Evolutionary conservation across 2,329 filamentous ascomycete genomes (phyloP).

Genomic region (Fonsecaea pedrosoi): DNA sequence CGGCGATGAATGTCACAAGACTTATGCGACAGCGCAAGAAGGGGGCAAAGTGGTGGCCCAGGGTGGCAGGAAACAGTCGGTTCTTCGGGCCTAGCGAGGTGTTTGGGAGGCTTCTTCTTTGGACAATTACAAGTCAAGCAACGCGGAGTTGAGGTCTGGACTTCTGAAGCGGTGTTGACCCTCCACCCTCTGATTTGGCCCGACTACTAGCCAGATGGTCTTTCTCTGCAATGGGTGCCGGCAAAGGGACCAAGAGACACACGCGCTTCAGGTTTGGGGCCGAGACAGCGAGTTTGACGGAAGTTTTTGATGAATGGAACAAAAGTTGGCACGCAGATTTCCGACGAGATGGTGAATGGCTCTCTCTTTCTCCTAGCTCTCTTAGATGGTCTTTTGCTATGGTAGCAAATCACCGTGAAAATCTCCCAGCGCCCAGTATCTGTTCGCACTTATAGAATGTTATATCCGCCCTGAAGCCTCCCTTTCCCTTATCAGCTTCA

Average conservation of each 20-base stretch:
- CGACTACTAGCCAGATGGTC: neutral
- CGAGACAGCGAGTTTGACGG: neutral
- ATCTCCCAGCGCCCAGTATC: no score
- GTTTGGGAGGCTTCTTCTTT: constrained; percentile 14
- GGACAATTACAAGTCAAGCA: neutral
- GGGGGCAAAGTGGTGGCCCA: neutral
- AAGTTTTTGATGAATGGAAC: neutral
- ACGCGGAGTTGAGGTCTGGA: neutral
- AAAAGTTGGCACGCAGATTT: neutral
- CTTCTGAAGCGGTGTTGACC: neutral
- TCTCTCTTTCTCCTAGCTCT: neutral
- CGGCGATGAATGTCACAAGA: neutral
- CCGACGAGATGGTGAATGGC: neutral
- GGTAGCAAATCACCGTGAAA: neutral
- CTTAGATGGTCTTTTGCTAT: neutral
- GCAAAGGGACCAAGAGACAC: neutral
- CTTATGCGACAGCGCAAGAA: neutral
- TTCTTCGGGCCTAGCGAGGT: constrained; percentile 17
- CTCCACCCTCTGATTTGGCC: neutral
- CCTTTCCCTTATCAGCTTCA: no score
- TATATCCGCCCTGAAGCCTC: no score
- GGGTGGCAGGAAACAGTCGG: constrained; percentile 7
- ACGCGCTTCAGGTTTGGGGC: neutral
- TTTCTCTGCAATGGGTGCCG: neutral
- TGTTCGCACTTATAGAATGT: no score